phyloP scores from a whole-genome alignment of 2,329 filamentous ascomycete genomes.

The Ambrosiella beaveri region DNA sequence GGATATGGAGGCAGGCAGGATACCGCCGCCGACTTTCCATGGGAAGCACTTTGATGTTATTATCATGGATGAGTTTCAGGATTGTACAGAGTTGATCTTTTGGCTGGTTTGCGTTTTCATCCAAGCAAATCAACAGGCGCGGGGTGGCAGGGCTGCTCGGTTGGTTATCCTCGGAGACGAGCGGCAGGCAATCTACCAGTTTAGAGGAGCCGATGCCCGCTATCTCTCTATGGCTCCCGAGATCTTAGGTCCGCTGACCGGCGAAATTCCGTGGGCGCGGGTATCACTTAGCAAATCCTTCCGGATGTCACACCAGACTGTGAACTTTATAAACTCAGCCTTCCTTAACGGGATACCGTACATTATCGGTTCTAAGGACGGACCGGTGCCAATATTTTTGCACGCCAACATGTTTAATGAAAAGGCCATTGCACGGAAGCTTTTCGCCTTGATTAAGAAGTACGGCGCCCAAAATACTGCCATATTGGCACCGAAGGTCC shows the following conservation, averaged over 20 bases:
- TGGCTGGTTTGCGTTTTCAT: constrained; percentile 18
- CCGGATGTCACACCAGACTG: constrained; percentile 16
- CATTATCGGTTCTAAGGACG: constrained; percentile 18
- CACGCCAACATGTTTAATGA: constrained; percentile 12
- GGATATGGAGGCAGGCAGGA: background rate
- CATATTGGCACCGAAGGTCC: constrained; percentile 5
- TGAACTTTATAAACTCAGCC: constrained; percentile 17
- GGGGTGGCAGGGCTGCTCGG: constrained; percentile 13
- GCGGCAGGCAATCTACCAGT: constrained; percentile 19
- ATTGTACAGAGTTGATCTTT: constrained; percentile 18
- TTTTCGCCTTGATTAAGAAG: constrained; percentile 15
- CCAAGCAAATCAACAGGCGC: constrained; percentile 14
- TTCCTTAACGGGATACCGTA: constrained; percentile 18
- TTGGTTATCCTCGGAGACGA: constrained; percentile 20
- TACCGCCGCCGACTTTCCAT: constrained; percentile 15
- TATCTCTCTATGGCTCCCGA: constrained; percentile 17
- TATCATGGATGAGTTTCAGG: constrained; percentile 20
- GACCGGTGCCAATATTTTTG: constrained; percentile 18
- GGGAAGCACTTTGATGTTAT: constrained; percentile 18
- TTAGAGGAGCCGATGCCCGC: constrained; percentile 18
- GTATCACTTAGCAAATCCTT: constrained; percentile 17
- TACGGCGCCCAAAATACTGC: constrained; percentile 14
- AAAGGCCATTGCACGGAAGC: constrained; percentile 12
- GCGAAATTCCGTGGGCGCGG: constrained; percentile 14
- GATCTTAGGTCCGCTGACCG: constrained; percentile 15